A percentile compares a stretch with the other conserved stretches of the same genome.
phyloP scores from a whole-genome alignment of 176 grass and related monocot species.

The Paspalum notatum region DNA sequence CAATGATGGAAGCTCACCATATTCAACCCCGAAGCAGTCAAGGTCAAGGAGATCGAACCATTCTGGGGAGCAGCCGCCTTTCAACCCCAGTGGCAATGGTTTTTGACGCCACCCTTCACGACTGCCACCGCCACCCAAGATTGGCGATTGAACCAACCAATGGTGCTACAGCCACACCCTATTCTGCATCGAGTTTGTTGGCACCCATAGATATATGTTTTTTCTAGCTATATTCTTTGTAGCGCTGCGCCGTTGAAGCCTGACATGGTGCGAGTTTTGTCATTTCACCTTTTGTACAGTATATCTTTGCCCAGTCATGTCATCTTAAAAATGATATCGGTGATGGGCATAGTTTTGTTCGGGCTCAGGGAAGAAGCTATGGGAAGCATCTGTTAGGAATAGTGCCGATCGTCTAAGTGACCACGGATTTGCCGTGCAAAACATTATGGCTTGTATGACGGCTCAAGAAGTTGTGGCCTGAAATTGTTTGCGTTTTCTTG shows the following conservation, averaged over 20 bases:
- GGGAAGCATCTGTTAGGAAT: conserved; percentile 10
- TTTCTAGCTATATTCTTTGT: conserved; percentile 57
- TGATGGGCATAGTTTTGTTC: conserved; percentile 50
- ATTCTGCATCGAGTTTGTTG: conserved; percentile 43
- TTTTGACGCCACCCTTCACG: conserved; percentile 52
- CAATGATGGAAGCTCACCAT: conserved; percentile 48
- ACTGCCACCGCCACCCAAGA: not conserved
- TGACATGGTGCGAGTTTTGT: conserved; percentile 60
- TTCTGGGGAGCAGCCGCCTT: conserved; percentile 71
- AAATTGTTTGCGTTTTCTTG: not conserved
- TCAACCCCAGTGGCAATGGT: conserved; percentile 66
- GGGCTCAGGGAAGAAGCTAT: conserved; percentile 29
- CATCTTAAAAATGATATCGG: conserved; percentile 44
- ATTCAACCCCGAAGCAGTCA: conserved; percentile 59
- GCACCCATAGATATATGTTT: conserved; percentile 47
- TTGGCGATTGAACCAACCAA: conserved; percentile 42
- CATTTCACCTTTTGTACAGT: conserved; percentile 59
- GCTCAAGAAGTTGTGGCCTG: not conserved
- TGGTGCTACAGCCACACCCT: conserved; percentile 36
- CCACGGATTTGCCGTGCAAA: conserved; percentile 39
- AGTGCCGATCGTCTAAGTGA: not conserved
- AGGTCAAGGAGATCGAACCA: conserved; percentile 60
- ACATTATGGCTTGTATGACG: conserved; percentile 15
- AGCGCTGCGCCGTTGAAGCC: conserved; percentile 46
- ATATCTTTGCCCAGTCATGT: conserved; percentile 39